Conservation (phyloP, 495 filamentous ascomycete species). For the Friedmanniomyces endolithicus region DNA sequence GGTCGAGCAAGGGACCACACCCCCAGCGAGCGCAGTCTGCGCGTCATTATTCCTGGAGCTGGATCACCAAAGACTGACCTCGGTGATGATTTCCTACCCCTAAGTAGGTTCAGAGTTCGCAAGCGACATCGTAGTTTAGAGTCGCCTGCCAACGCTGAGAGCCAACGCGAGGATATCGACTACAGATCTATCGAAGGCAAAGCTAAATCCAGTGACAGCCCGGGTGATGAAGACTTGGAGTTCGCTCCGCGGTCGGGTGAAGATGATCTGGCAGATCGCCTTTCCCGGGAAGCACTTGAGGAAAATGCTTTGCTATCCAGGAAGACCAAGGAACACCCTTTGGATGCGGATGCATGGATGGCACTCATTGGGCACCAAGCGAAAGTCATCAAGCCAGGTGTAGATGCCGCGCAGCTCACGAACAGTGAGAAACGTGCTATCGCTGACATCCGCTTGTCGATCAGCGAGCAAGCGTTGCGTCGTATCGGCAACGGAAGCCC, state of each 20-base stretch:
- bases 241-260: slow-evolving; percentile 39
- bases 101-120: not conserved
- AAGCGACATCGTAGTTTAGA: slow-evolving; percentile 24
- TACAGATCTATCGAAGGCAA: slow-evolving; percentile 55
- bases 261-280: slow-evolving; percentile 24
- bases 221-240: slow-evolving; percentile 38
- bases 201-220: not conserved
- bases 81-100: slow-evolving; percentile 19
- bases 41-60: not conserved
- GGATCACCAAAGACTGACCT: not conserved
- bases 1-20: not conserved
- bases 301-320: slow-evolving; percentile 47
- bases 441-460: slow-evolving; percentile 63
- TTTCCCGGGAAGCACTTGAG: slow-evolving; percentile 34
- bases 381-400: slow-evolving; percentile 37
- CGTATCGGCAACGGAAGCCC: slow-evolving; percentile 33
- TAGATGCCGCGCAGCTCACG: slow-evolving; percentile 23
- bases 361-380: slow-evolving; percentile 66
- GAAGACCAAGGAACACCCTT: slow-evolving; percentile 47
- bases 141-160: not conserved
- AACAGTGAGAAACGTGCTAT: slow-evolving; percentile 51
- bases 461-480: slow-evolving; percentile 68
- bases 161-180: slow-evolving; percentile 34
- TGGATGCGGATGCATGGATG: slow-evolving; percentile 62
- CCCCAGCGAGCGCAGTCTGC: not conserved